These are phyloP conservation scores for Diaporthe amygdali DNA, from an alignment of 2,329 filamentous ascomycete genomes.

Conservation along the genomic window DNA sequence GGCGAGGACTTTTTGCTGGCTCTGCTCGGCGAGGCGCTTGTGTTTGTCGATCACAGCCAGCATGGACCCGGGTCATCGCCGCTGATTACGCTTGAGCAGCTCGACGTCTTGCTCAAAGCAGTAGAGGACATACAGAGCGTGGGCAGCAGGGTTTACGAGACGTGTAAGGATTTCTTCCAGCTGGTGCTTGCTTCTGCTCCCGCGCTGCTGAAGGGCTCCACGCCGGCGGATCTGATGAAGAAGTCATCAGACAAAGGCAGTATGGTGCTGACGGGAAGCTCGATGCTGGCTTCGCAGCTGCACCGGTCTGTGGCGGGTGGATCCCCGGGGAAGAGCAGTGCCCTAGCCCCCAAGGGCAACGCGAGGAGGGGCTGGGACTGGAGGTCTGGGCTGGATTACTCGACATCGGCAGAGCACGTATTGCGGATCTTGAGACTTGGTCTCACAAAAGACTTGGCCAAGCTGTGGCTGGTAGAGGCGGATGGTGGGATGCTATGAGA, in stretches of 20 bases:
- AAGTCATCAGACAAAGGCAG: conserved; percentile 61
- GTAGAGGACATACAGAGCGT: conserved; percentile 83
- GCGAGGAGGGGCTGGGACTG: conserved; percentile 84
- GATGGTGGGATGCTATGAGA: conserved; percentile 42
- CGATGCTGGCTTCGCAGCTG: conserved; percentile 69
- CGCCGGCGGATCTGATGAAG: conserved; percentile 67
- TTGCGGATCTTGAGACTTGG: conserved; percentile 74
- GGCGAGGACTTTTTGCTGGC: conserved; percentile 86
- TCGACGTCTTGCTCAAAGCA: conserved; percentile 76
- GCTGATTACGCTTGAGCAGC: conserved; percentile 72
- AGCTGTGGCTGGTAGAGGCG: conserved; percentile 71
- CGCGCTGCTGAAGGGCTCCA: conserved; percentile 61
- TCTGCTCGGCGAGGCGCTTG: conserved; percentile 76
- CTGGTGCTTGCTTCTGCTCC: conserved; percentile 76
- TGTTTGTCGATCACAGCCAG: conserved; percentile 68
- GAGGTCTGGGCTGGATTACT: conserved; percentile 61
- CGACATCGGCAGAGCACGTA: conserved; percentile 71
- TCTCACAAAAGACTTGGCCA: conserved; percentile 75
- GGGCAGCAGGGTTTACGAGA: conserved; percentile 69
- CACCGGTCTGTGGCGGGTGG: conserved; percentile 65
- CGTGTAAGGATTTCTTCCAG: conserved; percentile 79
- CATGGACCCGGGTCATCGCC: conserved; percentile 37
- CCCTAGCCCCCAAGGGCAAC: conserved; percentile 61
- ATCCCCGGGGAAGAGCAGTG: conserved; percentile 22
- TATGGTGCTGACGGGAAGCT: conserved; percentile 76